Evolutionary conservation across 164 flowering plant genomes (phyloP).

Genomic region (Umbellularia californica): DNA sequence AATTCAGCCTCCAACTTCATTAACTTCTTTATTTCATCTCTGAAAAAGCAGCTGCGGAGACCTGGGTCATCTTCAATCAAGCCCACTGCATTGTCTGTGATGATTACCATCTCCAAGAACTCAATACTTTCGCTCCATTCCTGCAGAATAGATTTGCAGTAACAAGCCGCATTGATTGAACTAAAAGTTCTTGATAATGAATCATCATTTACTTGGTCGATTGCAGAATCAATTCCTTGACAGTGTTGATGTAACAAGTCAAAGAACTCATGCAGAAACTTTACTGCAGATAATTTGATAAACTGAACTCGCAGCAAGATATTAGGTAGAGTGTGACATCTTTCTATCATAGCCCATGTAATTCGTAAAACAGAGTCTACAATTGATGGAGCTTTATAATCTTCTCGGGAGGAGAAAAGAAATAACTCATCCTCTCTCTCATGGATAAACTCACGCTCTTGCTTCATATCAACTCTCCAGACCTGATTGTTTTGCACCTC

Average conservation of each 20-base stretch:
- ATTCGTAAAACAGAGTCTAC: conserved; percentile 39
- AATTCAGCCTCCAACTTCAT: conserved; percentile 45
- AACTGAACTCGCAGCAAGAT: conserved; percentile 28
- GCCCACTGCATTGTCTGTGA: conserved; percentile 22
- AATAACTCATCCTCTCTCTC: conserved; percentile 20
- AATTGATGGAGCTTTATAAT: conserved; percentile 45
- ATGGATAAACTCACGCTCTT: conserved; percentile 5
- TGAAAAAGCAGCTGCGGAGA: conserved; percentile 34
- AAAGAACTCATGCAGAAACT: conserved; percentile 42
- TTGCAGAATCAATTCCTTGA: conserved; percentile 20
- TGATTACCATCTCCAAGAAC: conserved; percentile 48
- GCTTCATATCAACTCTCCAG: conserved; percentile 30
- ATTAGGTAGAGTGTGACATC: conserved; percentile 44
- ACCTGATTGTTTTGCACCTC: conserved; percentile 41
- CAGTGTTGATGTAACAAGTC: conserved; percentile 32
- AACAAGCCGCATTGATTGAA: conserved; percentile 55
- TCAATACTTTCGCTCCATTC: conserved; percentile 57
- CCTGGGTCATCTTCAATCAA: neutral
- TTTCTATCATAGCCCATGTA: conserved; percentile 42
- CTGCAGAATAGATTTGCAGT: conserved; percentile 41
- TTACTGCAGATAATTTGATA: conserved; percentile 41
- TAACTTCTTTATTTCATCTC: conserved; percentile 44
- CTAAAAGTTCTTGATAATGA: conserved; percentile 25
- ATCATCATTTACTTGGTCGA: conserved; percentile 18
- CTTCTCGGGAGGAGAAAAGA: conserved; percentile 38